Conservation (phyloP, 2,329 filamentous ascomycete species). For the Phoma sp. region DNA sequence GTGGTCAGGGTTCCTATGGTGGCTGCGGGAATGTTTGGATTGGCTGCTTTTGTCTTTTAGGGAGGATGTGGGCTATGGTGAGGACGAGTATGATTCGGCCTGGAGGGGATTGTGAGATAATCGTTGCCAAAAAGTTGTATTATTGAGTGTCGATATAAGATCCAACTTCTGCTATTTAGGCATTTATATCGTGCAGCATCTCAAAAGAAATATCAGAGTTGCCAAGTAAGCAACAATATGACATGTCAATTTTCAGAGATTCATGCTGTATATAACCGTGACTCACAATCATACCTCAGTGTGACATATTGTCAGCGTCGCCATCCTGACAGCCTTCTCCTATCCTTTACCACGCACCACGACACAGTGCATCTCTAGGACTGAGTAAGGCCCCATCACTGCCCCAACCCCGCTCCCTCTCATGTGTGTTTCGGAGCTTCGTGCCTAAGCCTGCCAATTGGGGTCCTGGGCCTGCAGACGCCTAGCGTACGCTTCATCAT, state of each 20-base stretch:
- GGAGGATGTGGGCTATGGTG: too few relatives aligned
- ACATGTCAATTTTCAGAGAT: too few relatives aligned
- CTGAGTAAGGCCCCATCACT: background rate
- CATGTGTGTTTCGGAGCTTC: background rate
- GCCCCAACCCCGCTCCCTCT: background rate
- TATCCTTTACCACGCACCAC: background rate
- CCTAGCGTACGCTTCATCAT: slow-evolving; percentile 30
- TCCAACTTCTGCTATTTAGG: background rate
- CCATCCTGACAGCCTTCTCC: background rate
- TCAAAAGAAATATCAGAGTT: too few relatives aligned
- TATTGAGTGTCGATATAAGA: background rate
- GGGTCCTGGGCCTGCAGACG: slow-evolving; percentile 28
- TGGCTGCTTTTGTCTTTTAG: slow-evolving; percentile 31
- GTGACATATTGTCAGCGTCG: background rate
- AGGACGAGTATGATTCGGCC: background rate
- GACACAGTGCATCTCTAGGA: background rate
- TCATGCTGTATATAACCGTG: background rate
- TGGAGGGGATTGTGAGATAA: background rate
- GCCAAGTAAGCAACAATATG: too few relatives aligned
- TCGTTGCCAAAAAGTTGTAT: background rate
- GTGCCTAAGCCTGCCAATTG: slow-evolving; percentile 23
- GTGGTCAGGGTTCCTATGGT: slow-evolving; percentile 21
- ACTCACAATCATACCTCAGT: background rate
- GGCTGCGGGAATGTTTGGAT: slow-evolving; percentile 25
- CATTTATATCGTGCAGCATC: background rate